Evolutionary conservation across 1,284 basidiomycete species (phyloP), one percentile per base, ranked within the genome.

Genomic region (Fomitopsis pinicola): DNA sequence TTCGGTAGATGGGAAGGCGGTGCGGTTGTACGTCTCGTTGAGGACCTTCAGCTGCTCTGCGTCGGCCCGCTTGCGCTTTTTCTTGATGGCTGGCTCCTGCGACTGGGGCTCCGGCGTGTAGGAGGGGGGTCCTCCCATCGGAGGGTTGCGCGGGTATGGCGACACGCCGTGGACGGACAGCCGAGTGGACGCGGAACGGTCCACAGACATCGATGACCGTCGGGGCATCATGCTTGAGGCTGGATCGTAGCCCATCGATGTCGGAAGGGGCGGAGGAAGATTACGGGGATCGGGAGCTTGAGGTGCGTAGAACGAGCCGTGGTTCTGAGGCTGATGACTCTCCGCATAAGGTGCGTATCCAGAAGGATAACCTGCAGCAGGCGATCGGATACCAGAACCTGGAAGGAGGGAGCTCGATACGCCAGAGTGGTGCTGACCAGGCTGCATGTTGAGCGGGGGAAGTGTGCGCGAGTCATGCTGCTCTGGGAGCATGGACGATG

Each of bases 51-150:
- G 78, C 68, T 93, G 91, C 44, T 81, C 80, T 9, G 89, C 87
- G 68, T 92, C 89, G 4, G 91, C 91, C 59, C 91, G 84, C 78
- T 91, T 91, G 71, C 91, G 84, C 76, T 93, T 93, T 78, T 92
- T 92, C 80, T 93, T 93, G 67, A 91, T 84, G 30, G 80, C 77
- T 19, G 88, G 83, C 68, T 89, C 89, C 52, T 83, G 80, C 19
- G 78, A 55, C 58, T 72, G 71, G n/a, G 69, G 60, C 26, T 69
- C 69, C 9, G 63, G 67, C 12, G 66, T 63, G 63, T 70, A 70
- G 46, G 73, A 69, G 63, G 78, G 78, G n/a, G 82, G 78, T 33
- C 82, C 78, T 42, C 72, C 71, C 26, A 69, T 50, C 66, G 79
- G 65, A 64, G 75, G 63, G 58, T 69, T 57, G 63, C 80, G 75